Base-by-base conservation (phyloP, 2,329 filamentous ascomycete genomes). In the Xylaria sp. region DNA sequence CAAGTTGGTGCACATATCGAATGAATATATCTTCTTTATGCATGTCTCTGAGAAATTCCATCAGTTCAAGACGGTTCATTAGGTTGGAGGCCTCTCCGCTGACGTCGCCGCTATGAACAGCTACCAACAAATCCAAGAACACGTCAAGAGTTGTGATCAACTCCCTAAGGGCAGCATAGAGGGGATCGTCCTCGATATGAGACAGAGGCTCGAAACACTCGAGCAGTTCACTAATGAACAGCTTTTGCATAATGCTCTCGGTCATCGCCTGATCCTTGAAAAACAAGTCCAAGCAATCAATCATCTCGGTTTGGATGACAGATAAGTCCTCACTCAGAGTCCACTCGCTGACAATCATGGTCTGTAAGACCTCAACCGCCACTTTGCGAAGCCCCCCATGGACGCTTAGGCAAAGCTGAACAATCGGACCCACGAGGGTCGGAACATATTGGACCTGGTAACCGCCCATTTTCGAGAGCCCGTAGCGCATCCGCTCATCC, bases 371-470 rank as follows among this genome's bases (percentile, higher is more conserved):
- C 78, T 97, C 93, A 35, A 98, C 94, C 0, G 95, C 96, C 80
- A 97, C 96, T 71, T 89, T 90, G 69, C 96, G 89, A 65, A 99
- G 84, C 3, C 94, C 94, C 79, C 97, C 93, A 74, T 99, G 96
- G 3, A 98, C 94, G 77, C 95, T 98, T 65, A 99, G 85, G 78
- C 96, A 99, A 10, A 99, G 87, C 80, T 97, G 93, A 27, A 98
- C 92, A 60, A 98, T 96, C 0, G 94, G 94, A 0, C 92, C 91
- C 8, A 99, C 94, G 5, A 99, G 86, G 13, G 92, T 91, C 5
- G 97, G 96, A 35, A 99, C 96, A 79, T 98, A 99, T 81, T 98
- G 96, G 23, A 99, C 96, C 81, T 99, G 96, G 77, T 98, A 99
- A 1, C 96, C 96, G 66, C 96, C 97, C 85, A 98, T 92, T 79